A percentile compares a stretch with the other conserved stretches of the same genome.
phyloP scores from a whole-genome alignment of 306 rosid species.

The Castanea crenata region DNA sequence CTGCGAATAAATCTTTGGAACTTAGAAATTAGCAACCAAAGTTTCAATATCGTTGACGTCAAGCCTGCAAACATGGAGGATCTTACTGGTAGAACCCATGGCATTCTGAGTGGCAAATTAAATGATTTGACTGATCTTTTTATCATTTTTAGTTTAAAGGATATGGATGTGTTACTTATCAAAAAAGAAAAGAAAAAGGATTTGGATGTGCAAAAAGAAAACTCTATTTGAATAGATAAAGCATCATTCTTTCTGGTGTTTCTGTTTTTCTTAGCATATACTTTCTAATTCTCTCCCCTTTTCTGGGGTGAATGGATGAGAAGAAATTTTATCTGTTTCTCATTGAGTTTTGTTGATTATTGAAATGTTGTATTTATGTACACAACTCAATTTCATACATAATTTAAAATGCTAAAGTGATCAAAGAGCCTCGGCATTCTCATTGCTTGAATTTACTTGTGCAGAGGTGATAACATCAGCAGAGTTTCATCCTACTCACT shows the following conservation, averaged over 20 bases:
- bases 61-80: slow-evolving; percentile 99
- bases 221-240: not conserved
- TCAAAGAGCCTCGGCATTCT: not conserved
- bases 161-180: not conserved
- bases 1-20: slow-evolving; percentile 99
- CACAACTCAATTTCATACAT: not conserved
- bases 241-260: not conserved
- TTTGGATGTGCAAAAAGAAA: not conserved
- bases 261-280: not conserved
- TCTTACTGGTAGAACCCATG: slow-evolving; percentile 72
- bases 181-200: not conserved
- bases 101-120: slow-evolving; percentile 3
- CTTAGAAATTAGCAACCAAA: slow-evolving; percentile 96
- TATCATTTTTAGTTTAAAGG: not conserved
- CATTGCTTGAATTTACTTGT: slow-evolving; percentile 24
- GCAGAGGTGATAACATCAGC: slow-evolving; percentile 99
- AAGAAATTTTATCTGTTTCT: not conserved
- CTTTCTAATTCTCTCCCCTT: not conserved
- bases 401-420: not conserved
- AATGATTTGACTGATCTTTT: slow-evolving; percentile 8
- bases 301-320: not conserved
- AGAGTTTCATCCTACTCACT: slow-evolving; percentile 95
- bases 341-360: not conserved
- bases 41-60: slow-evolving; percentile 96
- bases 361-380: not conserved